Evolutionary conservation across 805 yeast genomes (phyloP), one percentile per base, ranked within the genome.

Genomic region (Jamesozyma hellenica): DNA sequence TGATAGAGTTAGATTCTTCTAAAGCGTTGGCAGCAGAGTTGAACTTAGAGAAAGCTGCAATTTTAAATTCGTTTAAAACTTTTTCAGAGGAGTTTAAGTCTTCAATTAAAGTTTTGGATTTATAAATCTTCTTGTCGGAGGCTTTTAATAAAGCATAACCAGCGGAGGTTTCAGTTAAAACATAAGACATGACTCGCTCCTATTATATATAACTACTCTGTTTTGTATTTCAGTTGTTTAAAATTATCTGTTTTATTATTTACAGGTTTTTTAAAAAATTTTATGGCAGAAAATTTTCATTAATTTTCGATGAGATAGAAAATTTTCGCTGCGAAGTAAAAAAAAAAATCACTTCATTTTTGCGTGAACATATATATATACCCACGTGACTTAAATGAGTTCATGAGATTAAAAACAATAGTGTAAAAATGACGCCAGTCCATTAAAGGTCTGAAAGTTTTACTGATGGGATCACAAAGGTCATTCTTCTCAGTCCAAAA

Each of bases 61-160:
- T 77, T 68, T 92, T 92, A 68, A 90, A 86, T 64, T 85, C 94
- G 51, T 82, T 73, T 42, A 87, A 73, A 45, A 88, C 95, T 64
- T 84, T 82, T 49, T 82, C 94, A 36, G 94, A 77, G 37, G 84
- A 65, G 65, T 83, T 72, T 56, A 88, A 72, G 62, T 87, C 95
- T 48, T 79, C 74, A 50, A 83, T 66, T 52, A 88, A 68, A 43
- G 77, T 62, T 40, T 82, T 64, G 19, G 92, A 79, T 70, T 88
- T 90, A 75, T 90, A 81, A 56, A 92, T 81, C 74, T 90, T 90
- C 73, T 92, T 92, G 74, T 92, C 97, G 48, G 95, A 81, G 42
- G 96, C 95, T 71, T 92, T 92, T 63, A 92, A 77, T 61, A 92
- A 75, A 61, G 98, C 98, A 65, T 92, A 92, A 61, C 98, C 98